Base-by-base conservation (phyloP, 345 rosid genomes). In the Salix caprea region DNA sequence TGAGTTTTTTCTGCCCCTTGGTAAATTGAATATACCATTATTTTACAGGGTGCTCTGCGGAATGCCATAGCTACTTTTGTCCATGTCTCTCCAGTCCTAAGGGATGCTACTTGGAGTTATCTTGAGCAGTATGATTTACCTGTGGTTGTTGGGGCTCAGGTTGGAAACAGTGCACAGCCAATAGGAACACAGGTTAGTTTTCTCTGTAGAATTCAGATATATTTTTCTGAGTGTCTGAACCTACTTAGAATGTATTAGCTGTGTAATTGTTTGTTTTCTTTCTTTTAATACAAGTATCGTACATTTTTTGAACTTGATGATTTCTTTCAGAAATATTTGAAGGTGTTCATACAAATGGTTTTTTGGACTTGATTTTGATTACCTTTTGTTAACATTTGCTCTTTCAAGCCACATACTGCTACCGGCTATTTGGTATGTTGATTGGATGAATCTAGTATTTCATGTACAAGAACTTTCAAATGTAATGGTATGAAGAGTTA, bases 81-180 rank as follows among this genome's bases (percentile, higher is more conserved):
- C 78, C 81, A 78, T 71, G 90, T 89, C 66, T 93, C 95, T 84
- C 99, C 97, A 44, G 87, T 75, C 61, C 79, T 88, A 70, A 95
- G 88, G 84, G 96, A 91, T 84, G 72, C 89, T 70, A 79, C 91
- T 81, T 95, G 99, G 99, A 87, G 86, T 80, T 91, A 85, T 76
- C 96, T 95, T 77, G 97, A 93, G 87, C 97, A 88, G 85, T 91
- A 91, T 85, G 99, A 95, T 87, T 87, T 95, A 69, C 98, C 98
- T 48, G 95, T 95, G 72, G 97, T 95, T 60, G 87, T 93, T 75
- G 97, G 92, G 56, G 71, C 89, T 71, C 86, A 72, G 34, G 84
- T 78, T 73, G 89, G 89, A 81, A 88, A 79, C 65, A 77, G 78
- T 78, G 85, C 82, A 66, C 97, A 89, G 77, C 85, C 89, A 32